Conservation (phyloP, 441 rosid species). For the Sinapis alba region DNA sequence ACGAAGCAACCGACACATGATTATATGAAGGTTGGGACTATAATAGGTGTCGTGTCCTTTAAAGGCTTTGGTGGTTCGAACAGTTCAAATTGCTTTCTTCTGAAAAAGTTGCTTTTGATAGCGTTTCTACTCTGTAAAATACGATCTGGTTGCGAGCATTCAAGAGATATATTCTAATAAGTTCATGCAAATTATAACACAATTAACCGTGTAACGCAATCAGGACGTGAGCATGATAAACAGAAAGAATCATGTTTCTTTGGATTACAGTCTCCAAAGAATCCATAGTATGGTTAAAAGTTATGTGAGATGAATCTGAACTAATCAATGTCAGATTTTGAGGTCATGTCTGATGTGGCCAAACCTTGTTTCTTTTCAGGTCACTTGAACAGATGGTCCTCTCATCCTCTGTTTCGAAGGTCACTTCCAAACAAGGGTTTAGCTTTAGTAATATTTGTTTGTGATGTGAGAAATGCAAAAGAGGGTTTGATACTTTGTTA, state of each 20-base stretch:
- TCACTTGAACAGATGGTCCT: background rate
- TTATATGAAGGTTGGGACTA: constrained; percentile 2
- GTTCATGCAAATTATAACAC: background rate
- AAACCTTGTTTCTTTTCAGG: background rate
- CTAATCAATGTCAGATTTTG: background rate
- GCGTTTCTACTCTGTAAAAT: background rate
- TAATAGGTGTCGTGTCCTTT: background rate
- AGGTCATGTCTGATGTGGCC: background rate
- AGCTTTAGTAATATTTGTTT: background rate
- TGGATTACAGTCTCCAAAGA: background rate
- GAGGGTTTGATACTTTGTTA: background rate
- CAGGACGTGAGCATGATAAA: background rate
- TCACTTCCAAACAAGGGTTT: background rate
- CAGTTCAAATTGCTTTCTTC: background rate
- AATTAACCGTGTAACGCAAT: background rate
- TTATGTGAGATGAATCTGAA: background rate
- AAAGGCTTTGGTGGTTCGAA: background rate
- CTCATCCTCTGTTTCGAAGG: background rate
- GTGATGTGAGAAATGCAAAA: background rate
- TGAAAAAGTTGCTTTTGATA: background rate
- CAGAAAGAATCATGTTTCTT: background rate
- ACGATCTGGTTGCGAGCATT: background rate
- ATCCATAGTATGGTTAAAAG: background rate
- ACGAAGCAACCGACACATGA: background rate
- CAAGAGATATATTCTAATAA: background rate